Evolutionary conservation across 2,329 filamentous ascomycete species (phyloP).

Genomic region (Hymenotorrendiella dingleyae): DNA sequence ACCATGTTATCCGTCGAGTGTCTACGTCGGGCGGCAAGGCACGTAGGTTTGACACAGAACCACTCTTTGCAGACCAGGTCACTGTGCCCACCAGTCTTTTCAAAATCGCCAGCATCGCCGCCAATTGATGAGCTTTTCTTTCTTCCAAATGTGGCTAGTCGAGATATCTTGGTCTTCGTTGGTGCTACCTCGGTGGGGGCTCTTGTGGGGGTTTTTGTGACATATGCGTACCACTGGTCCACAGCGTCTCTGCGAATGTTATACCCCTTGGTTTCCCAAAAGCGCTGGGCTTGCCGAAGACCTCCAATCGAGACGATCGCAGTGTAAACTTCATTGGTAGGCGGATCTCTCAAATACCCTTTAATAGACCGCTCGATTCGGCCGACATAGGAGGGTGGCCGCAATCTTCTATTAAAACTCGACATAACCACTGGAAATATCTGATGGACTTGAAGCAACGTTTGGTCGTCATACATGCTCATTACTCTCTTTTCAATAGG

Average conservation of each 20-base stretch:
- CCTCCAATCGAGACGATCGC: constrained; percentile 56
- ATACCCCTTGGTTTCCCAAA: constrained; percentile 64
- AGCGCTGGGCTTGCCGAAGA: constrained; percentile 54
- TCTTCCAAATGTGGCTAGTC: constrained; percentile 41
- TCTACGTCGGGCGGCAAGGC: constrained; percentile 20
- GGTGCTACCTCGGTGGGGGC: constrained; percentile 15
- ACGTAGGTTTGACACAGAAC: constrained; percentile 31
- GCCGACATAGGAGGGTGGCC: constrained; percentile 60
- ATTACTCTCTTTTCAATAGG: constrained; percentile 58
- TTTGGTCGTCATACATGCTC: constrained; percentile 59
- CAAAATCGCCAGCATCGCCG: constrained; percentile 11
- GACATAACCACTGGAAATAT: constrained; percentile 59
- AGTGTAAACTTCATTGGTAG: constrained; percentile 55
- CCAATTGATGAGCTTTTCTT: constrained; percentile 43
- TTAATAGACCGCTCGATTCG: constrained; percentile 56
- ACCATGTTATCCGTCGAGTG: constrained; percentile 37
- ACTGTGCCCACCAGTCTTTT: constrained; percentile 24
- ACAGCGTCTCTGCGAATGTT: constrained; percentile 53
- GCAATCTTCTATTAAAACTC: constrained; percentile 55
- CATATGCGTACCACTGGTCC: constrained; percentile 51
- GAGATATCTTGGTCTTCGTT: constrained; percentile 47
- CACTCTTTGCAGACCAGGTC: constrained; percentile 27
- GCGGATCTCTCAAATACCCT: constrained; percentile 58
- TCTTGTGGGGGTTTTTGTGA: constrained; percentile 40
- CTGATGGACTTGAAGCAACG: constrained; percentile 56